Evolutionary conservation across 164 flowering plant species (phyloP), one percentile per base, ranked within the genome.

Genomic region (Akebia trifoliata): DNA sequence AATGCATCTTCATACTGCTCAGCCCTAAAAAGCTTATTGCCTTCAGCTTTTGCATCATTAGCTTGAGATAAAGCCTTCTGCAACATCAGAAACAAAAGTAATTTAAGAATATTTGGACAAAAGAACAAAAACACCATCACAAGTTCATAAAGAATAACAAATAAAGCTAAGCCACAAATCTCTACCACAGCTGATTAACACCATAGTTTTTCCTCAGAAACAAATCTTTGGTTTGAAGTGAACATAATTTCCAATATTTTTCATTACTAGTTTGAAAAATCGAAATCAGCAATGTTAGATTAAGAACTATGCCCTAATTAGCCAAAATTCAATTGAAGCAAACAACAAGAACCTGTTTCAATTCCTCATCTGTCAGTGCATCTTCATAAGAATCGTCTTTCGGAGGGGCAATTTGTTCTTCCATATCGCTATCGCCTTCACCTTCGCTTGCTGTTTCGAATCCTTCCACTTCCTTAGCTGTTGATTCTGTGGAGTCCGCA

Each of bases 1-100:
- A 89, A 57, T 17, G 98, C 97, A 69, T 89, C 97, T 60, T 85
- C 94, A 65, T 81, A 90, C 44, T 70, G 62, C n/a, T 79, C 88
- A 50, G 72, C 73, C 26, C 72, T 78, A 69, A 79, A 87, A 40
- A 83, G 67, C 18, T 66, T 72, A 67, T 92, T 92, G 8, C 98
- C 98, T 71, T 81, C 87, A 34, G 68, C 30, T 71, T 84, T 92
- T 20, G 81, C 82, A 45, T 84, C 93, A 74, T 82, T 87, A 3
- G 90, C 93, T 74, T 74, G 74, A 30, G 55, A 70, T 52, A 86
- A 22, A 1, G 86, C 81, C 69, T 62, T 80, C 95, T 91, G 75
- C 45, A 45, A 48, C 54, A 61, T 40, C 46, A 57, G 48, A 64
- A 63, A 44, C 21, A 17, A 31, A 25, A 35, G 11, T n/a, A 26